A percentile compares a stretch with the other conserved stretches of the same genome.
Conservation (phyloP, 2,329 filamentous ascomycete genomes). For the Rachicladosporium sp. region DNA sequence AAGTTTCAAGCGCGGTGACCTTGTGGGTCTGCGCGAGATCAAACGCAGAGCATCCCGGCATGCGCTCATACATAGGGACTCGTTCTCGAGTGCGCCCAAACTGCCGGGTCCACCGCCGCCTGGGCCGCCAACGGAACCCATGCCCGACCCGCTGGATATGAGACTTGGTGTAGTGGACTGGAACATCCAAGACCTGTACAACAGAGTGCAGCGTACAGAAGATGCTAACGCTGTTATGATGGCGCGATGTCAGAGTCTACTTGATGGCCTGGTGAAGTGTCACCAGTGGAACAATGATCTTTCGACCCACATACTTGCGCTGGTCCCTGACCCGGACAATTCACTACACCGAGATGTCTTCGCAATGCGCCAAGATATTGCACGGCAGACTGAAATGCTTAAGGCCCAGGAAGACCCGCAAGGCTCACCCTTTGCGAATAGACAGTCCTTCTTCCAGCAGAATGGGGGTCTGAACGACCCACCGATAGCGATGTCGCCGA, state of each 20-base stretch:
- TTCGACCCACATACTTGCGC: conserved; percentile 57
- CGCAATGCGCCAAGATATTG: conserved; percentile 51
- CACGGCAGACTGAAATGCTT: conserved; percentile 47
- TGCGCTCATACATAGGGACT: conserved; percentile 82
- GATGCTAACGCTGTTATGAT: conserved; percentile 70
- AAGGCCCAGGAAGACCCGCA: conserved; percentile 47
- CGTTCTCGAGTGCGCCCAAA: conserved; percentile 63
- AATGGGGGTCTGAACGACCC: conserved; percentile 14
- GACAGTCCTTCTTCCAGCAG: conserved; percentile 30
- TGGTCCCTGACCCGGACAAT: conserved; percentile 65
- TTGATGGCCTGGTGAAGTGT: conserved; percentile 66
- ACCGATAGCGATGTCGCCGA: conserved; percentile 60
- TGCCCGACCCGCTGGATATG: conserved; percentile 66
- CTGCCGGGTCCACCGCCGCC: conserved; percentile 56
- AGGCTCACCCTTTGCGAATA: conserved; percentile 38
- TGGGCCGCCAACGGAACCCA: conserved; percentile 58
- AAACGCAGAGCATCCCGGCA: conserved; percentile 89
- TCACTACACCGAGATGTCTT: conserved; percentile 62
- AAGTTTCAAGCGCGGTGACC: conserved; percentile 89
- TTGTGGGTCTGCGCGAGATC: conserved; percentile 85
- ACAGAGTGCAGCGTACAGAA: conserved; percentile 67
- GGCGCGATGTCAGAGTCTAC: conserved; percentile 66
- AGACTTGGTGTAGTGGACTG: conserved; percentile 68
- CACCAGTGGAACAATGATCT: conserved; percentile 78
- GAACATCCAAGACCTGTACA: conserved; percentile 65